phyloP scores from a whole-genome alignment of 768 basidiomycete species.

The Leccinum longicurvipes region DNA sequence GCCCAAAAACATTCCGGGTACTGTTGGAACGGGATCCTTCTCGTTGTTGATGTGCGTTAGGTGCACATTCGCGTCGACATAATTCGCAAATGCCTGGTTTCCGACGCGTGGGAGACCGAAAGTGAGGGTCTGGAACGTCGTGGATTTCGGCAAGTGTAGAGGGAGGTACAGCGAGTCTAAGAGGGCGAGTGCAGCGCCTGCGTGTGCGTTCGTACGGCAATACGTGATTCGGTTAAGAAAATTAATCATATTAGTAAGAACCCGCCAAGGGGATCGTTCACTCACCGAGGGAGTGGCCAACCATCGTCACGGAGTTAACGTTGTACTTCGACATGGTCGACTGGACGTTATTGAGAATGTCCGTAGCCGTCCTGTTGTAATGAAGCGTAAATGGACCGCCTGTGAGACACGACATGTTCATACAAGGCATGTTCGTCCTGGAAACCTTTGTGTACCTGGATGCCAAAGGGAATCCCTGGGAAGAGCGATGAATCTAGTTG shows the following conservation, averaged over 20 bases:
- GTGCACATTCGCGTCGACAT: constrained; percentile 42
- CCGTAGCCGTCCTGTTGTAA: constrained; percentile 39
- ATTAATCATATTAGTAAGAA: not conserved
- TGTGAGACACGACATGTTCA: constrained; percentile 2
- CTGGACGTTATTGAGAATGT: constrained; percentile 42
- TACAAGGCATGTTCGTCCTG: constrained; percentile 41
- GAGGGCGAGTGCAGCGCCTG: constrained; percentile 33
- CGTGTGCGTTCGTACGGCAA: not conserved
- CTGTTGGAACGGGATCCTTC: constrained; percentile 37
- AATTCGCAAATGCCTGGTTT: constrained; percentile 57
- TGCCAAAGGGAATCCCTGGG: constrained; percentile 38
- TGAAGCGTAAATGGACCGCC: constrained; percentile 8
- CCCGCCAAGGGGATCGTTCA: not conserved
- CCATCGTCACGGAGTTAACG: constrained; percentile 38
- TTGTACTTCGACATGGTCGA: constrained; percentile 33
- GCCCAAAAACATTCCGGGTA: constrained; percentile 32
- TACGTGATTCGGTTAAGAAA: not conserved
- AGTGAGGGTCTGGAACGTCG: constrained; percentile 24
- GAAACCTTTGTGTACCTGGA: constrained; percentile 49
- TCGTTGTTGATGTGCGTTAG: constrained; percentile 54
- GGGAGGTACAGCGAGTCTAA: constrained; percentile 38
- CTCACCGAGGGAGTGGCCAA: constrained; percentile 43
- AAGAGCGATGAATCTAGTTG: constrained; percentile 40
- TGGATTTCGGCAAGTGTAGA: constrained; percentile 30
- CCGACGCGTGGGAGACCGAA: constrained; percentile 43